A percentile compares a stretch with the other conserved stretches of the same genome.
phyloP scores from a whole-genome alignment of 495 filamentous ascomycete genomes.

The Aspergillus nidulans region DNA sequence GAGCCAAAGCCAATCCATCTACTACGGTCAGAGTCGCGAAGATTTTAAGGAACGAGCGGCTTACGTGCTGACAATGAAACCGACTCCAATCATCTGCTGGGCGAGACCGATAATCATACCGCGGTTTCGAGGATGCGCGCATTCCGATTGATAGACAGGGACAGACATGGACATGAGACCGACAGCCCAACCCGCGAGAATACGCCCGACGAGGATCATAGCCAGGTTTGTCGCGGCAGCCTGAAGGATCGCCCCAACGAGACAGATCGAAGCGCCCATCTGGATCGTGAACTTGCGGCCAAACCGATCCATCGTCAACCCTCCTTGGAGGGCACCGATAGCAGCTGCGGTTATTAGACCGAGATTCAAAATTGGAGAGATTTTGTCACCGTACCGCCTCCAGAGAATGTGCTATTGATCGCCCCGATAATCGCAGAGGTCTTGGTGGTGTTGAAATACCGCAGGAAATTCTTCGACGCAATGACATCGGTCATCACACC shows the following conservation, averaged over 20 bases:
- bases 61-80: slow-evolving; percentile 49
- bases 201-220: slow-evolving; percentile 59
- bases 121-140: slow-evolving; percentile 47
- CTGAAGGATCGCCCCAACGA: slow-evolving; percentile 54
- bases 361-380: background rate
- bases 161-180: slow-evolving; percentile 56
- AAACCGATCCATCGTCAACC: slow-evolving; percentile 38
- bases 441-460: slow-evolving; percentile 45
- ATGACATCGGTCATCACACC: slow-evolving; percentile 56
- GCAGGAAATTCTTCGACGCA: slow-evolving; percentile 42
- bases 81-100: slow-evolving; percentile 58
- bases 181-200: slow-evolving; percentile 58
- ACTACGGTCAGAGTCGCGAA: background rate
- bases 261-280: slow-evolving; percentile 50
- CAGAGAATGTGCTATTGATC: slow-evolving; percentile 54
- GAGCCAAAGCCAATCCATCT: slow-evolving; percentile 57
- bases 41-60: background rate
- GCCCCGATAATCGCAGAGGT: slow-evolving; percentile 50
- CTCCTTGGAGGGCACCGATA: slow-evolving; percentile 34
- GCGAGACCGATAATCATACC: slow-evolving; percentile 55
- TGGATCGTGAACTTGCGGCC: slow-evolving; percentile 54
- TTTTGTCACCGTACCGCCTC: slow-evolving; percentile 33
- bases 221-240: slow-evolving; percentile 47
- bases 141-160: slow-evolving; percentile 55
- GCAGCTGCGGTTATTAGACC: slow-evolving; percentile 18